A percentile compares a stretch with the other conserved stretches of the same genome.
Conservation (phyloP, 202 grass and related monocot genomes). For the Carex arenaria region DNA sequence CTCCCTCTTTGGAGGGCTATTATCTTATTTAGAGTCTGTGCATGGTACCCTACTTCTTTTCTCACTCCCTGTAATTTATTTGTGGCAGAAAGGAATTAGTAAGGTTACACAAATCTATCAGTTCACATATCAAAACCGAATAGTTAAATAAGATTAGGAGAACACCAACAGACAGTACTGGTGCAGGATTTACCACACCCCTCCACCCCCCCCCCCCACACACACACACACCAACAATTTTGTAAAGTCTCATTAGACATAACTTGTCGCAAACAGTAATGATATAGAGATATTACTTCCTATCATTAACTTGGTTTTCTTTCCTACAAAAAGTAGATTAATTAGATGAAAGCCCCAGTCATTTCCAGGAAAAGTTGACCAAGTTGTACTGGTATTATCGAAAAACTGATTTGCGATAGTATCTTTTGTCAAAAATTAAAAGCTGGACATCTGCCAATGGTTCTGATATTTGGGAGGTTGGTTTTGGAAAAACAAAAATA, state of each 20-base stretch:
- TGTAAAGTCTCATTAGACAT: not conserved
- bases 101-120: not conserved
- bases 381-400: not conserved
- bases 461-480: not conserved
- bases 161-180: not conserved
- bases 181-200: no score
- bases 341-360: not conserved
- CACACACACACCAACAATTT: not conserved
- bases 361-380: not conserved
- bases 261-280: not conserved
- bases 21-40: conserved; percentile 59
- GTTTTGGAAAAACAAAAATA: not conserved
- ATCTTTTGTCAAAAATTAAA: not conserved
- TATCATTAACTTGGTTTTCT: not conserved
- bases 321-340: not conserved
- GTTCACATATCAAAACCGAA: not conserved
- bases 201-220: no score
- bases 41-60: conserved; percentile 79
- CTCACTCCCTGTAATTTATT: conserved; percentile 64
- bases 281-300: not conserved
- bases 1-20: conserved; percentile 20
- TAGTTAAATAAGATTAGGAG: not conserved
- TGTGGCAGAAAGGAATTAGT: not conserved
- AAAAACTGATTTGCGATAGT: not conserved
- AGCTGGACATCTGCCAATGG: not conserved